Conservation (phyloP, 176 grass and related monocot species). For the Oryza punctata region DNA sequence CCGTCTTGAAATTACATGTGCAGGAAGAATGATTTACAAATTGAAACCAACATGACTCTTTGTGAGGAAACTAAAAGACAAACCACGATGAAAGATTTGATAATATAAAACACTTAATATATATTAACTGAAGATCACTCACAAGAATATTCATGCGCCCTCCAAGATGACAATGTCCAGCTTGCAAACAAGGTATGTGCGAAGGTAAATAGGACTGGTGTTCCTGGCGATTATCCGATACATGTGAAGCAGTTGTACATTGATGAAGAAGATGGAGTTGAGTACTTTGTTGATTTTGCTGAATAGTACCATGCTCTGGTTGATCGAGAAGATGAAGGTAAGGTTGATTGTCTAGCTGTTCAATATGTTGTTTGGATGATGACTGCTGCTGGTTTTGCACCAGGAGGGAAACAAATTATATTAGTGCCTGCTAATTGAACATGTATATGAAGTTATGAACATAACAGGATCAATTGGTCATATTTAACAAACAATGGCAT, state of each 20-base stretch:
- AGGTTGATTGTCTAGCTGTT: slow-evolving; percentile 54
- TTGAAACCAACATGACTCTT: background rate
- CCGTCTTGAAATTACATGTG: background rate
- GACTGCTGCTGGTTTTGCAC: slow-evolving; percentile 64
- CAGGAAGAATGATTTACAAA: slow-evolving; percentile 1
- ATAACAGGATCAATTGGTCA: background rate
- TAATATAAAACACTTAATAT: background rate
- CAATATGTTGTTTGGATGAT: slow-evolving; percentile 52
- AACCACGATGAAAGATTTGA: slow-evolving; percentile 13
- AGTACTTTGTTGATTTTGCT: slow-evolving; percentile 61
- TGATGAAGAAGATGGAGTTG: slow-evolving; percentile 60
- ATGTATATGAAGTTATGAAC: background rate
- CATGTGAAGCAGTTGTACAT: slow-evolving; percentile 44
- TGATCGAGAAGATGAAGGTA: slow-evolving; percentile 65
- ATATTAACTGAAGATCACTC: slow-evolving; percentile 40
- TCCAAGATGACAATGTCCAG: slow-evolving; percentile 55
- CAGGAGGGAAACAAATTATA: slow-evolving; percentile 34
- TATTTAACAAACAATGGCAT: background rate
- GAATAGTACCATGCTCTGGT: slow-evolving; percentile 56
- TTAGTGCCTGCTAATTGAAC: slow-evolving; percentile 24
- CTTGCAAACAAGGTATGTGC: slow-evolving; percentile 62
- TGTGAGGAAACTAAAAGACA: background rate
- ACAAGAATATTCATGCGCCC: slow-evolving; percentile 70
- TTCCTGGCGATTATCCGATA: slow-evolving; percentile 63
- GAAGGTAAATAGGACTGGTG: slow-evolving; percentile 60